Conservation (phyloP, 2,329 filamentous ascomycete species). For the Septoria petroselini region DNA sequence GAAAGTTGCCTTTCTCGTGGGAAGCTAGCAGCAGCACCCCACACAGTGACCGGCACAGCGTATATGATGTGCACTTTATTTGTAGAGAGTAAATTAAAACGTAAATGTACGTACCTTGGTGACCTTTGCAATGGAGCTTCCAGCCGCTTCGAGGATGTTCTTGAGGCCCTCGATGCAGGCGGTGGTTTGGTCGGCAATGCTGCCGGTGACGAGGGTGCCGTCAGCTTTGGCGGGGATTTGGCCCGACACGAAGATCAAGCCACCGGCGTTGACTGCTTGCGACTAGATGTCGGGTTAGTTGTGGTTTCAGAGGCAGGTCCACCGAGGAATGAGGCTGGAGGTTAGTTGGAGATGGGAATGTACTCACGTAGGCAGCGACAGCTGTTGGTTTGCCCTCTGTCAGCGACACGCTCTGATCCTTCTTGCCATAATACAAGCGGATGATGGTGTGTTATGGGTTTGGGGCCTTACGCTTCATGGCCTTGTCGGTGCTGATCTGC, state of each 20-base stretch:
- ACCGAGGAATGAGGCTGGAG: background rate
- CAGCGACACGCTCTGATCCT: background rate
- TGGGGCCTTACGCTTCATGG: constrained; percentile 11
- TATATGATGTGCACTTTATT: no score
- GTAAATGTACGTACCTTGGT: constrained; percentile 66
- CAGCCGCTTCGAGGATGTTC: constrained; percentile 78
- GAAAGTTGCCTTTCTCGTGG: background rate
- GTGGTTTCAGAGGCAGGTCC: background rate
- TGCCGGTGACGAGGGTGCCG: constrained; percentile 60
- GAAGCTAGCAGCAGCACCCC: background rate
- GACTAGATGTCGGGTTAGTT: constrained; percentile 34
- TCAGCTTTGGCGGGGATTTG: constrained; percentile 70
- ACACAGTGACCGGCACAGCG: no score
- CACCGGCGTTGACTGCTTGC: constrained; percentile 65
- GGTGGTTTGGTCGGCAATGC: constrained; percentile 65
- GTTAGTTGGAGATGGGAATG: background rate
- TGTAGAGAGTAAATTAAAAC: no score
- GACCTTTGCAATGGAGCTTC: constrained; percentile 72
- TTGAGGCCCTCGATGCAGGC: constrained; percentile 75
- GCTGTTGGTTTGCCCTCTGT: constrained; percentile 30
- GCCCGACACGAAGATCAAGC: constrained; percentile 66
- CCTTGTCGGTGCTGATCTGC: constrained; percentile 15
- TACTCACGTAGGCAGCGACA: constrained; percentile 46
- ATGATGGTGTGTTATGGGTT: background rate
- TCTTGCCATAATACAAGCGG: background rate